These are phyloP conservation scores for Calonectria pseudoturangicola DNA, from an alignment of 2,329 filamentous ascomycete genomes.

Conservation along the genomic window DNA sequence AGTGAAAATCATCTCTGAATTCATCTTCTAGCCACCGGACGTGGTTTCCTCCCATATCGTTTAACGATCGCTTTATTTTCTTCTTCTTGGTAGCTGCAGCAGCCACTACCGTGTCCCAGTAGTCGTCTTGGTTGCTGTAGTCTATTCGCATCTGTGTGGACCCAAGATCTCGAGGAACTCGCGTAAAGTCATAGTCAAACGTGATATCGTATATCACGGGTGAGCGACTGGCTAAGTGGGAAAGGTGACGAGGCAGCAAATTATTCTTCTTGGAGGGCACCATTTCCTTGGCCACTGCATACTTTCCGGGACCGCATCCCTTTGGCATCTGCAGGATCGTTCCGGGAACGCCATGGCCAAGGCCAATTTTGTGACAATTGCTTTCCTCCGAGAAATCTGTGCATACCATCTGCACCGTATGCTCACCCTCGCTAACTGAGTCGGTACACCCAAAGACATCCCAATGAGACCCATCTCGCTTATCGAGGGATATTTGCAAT, in stretches of 20 bases:
- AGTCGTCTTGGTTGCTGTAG: background rate
- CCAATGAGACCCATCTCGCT: background rate
- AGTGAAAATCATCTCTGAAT: background rate
- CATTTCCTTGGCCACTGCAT: background rate
- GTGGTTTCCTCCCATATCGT: background rate
- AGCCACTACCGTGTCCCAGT: background rate
- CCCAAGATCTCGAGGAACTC: background rate
- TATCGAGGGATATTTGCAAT: background rate
- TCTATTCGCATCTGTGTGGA: background rate
- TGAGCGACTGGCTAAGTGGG: background rate
- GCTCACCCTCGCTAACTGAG: background rate
- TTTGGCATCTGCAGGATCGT: background rate
- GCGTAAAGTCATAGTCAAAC: background rate
- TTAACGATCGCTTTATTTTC: background rate
- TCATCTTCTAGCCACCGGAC: background rate
- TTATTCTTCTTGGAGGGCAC: background rate
- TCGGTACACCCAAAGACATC: background rate
- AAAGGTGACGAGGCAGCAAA: background rate
- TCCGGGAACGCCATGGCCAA: background rate
- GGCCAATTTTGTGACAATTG: background rate
- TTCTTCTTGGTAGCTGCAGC: background rate
- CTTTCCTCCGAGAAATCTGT: background rate
- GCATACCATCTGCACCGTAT: background rate
- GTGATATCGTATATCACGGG: background rate
- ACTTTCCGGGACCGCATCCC: slow-evolving; percentile 1